Base-by-base conservation (phyloP, 2,329 filamentous ascomycete species). In the Botryosphaeria dothidea region DNA sequence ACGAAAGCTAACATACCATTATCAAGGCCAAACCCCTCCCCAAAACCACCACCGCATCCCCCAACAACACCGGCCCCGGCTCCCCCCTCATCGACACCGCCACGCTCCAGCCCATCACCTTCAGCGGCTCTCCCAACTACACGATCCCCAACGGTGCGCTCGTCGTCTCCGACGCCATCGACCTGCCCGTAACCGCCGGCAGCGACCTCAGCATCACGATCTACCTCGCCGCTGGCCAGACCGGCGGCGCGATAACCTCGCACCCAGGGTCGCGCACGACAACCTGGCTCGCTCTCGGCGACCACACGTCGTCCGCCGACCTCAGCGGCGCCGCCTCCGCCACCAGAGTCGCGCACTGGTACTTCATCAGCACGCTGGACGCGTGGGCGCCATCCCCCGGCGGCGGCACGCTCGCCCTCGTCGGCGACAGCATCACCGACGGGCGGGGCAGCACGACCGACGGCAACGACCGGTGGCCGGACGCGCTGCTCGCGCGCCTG, bases 361-460 rank as follows among this genome's bases (percentile, higher is more conserved):
- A 70, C 63, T 87, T 88, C 67, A 76, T 88, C 69, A 85, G 82
- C 38, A 81, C 81, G 4, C 72, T 90, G 8, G 85, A 89, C 72
- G 86, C 81, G n/a, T 83, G 80, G 76, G 74, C 81, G 0, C 31
- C 21, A 2, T 4, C 13, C n/a, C 2, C 68, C 3, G 66, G 79
- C 27, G 71, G 79, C 9, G 72, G 81, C 64, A 79, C 82, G 3
- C 77, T 88, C 43, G 75, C 84, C 13, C 81, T 90, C 49, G 77
- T 92, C 48, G 84, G 86, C 1, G 84, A 92, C 73, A 87, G 84
- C 70, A 88, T 90, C 71, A 89, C 87, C 3, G 88, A 90, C 70
- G 88, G 88, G 11, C 81, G 86, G 27, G 86, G 86, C 48, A 86
- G 83, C 65, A 85, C 83, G 31, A 85, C 83, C 19, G 84, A 89